phyloP scores from a whole-genome alignment of 805 yeast species.

The Suhomyces emberorum region DNA sequence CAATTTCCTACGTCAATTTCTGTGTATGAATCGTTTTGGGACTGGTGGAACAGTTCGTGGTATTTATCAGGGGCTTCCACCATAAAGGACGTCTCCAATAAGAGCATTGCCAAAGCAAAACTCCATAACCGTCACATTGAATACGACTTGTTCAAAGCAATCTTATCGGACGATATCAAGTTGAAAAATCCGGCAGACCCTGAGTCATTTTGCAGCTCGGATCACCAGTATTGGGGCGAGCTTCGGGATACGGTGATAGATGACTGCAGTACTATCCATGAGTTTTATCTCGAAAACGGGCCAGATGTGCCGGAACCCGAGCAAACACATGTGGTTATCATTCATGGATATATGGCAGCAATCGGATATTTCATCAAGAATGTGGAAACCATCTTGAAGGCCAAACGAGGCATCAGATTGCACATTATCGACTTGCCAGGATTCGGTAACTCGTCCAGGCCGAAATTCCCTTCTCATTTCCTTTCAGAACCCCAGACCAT shows the following conservation, averaged over 20 bases:
- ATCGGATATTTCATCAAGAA: slow-evolving; percentile 40
- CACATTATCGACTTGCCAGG: slow-evolving; percentile 44
- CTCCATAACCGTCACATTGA: slow-evolving; percentile 27
- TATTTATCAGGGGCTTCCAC: slow-evolving; percentile 19
- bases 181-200: slow-evolving; percentile 7
- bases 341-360: slow-evolving; percentile 47
- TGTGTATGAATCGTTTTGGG: slow-evolving; percentile 24
- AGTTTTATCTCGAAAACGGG: slow-evolving; percentile 29
- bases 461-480: slow-evolving; percentile 33
- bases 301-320: slow-evolving; percentile 10
- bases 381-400: slow-evolving; percentile 27
- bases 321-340: slow-evolving; percentile 27
- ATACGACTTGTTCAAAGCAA: slow-evolving; percentile 31
- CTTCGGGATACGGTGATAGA: slow-evolving; percentile 30
- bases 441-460: slow-evolving; percentile 42
- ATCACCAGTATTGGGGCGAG: slow-evolving; percentile 12
- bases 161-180: slow-evolving; percentile 28
- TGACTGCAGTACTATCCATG: slow-evolving; percentile 32
- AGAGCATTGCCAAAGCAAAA: slow-evolving; percentile 15
- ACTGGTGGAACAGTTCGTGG: slow-evolving; percentile 38
- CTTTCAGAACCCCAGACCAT: slow-evolving; percentile 17
- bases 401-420: slow-evolving; percentile 30
- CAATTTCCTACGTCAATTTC: slow-evolving; percentile 20
- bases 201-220: background rate
- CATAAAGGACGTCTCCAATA: slow-evolving; percentile 5